Percentiles rank a stretch among this genome's conserved stretches.
phyloP scores from a whole-genome alignment of 2,329 filamentous ascomycete genomes.

The Penicillium hordei region DNA sequence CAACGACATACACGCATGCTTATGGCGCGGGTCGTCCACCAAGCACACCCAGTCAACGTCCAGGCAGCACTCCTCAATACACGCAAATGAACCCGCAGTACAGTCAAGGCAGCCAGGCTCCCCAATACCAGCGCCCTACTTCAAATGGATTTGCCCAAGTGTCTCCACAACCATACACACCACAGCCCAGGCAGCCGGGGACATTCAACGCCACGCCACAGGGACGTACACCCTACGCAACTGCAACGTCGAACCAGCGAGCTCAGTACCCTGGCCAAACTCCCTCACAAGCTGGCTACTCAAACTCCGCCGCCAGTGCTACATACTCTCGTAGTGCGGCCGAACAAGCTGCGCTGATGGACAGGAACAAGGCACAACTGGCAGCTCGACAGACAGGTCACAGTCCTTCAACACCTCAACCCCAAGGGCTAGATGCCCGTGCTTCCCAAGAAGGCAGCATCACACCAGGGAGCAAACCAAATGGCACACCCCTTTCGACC shows the following conservation, averaged over 20 bases:
- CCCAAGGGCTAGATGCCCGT: conserved; percentile 25
- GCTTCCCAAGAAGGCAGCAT: conserved; percentile 37
- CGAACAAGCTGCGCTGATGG: conserved; percentile 42
- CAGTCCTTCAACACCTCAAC: conserved; percentile 37
- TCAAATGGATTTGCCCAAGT: conserved; percentile 40
- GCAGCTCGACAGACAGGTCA: conserved; percentile 34
- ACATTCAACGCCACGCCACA: conserved; percentile 37
- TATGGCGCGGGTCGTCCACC: conserved; percentile 36
- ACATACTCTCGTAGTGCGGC: conserved; percentile 42
- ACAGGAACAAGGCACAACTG: conserved; percentile 41
- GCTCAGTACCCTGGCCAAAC: conserved; percentile 33
- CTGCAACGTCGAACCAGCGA: conserved; percentile 31
- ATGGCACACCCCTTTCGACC: conserved; percentile 32
- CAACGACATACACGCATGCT: conserved; percentile 36
- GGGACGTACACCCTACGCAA: conserved; percentile 36
- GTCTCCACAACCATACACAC: conserved; percentile 38
- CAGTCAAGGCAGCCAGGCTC: conserved; percentile 36
- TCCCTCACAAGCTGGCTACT: conserved; percentile 31
- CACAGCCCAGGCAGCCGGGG: conserved; percentile 36
- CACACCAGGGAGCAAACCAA: conserved; percentile 36
- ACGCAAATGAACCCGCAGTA: conserved; percentile 36
- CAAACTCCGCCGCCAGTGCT: conserved; percentile 37
- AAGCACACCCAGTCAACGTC: conserved; percentile 38
- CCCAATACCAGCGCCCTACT: conserved; percentile 42
- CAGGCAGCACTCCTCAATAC: conserved; percentile 38